Evolutionary conservation across 1,284 basidiomycete genomes (phyloP).

Genomic region (Papiliotrema flavescens): DNA sequence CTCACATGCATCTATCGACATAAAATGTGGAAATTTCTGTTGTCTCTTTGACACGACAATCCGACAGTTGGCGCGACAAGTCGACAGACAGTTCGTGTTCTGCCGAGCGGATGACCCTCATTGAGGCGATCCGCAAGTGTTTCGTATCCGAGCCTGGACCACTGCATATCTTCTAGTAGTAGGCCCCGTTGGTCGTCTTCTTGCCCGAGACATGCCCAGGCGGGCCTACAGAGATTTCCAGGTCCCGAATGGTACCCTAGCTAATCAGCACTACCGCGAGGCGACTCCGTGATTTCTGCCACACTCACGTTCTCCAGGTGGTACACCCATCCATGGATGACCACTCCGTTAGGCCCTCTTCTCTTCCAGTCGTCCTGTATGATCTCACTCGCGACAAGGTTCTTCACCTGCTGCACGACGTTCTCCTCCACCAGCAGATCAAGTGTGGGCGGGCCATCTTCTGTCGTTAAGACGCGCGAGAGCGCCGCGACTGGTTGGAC

Average conservation of each 20-base stretch:
- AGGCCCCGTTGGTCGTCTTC: slow-evolving; percentile 6
- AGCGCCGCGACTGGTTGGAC: slow-evolving; percentile 38
- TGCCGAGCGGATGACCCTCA: too few species aligned
- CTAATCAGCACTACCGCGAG: slow-evolving; percentile 2
- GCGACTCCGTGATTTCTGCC: too few species aligned
- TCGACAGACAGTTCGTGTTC: too few species aligned
- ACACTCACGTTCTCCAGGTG: slow-evolving; percentile 46
- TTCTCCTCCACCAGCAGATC: slow-evolving; percentile 45
- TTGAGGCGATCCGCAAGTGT: too few species aligned
- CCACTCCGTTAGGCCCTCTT: slow-evolving; percentile 37
- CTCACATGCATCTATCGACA: too few species aligned
- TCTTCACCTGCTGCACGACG: slow-evolving; percentile 42
- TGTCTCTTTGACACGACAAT: too few species aligned
- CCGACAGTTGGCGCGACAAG: too few species aligned
- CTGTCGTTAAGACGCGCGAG: slow-evolving; percentile 30
- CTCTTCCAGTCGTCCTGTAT: slow-evolving; percentile 41
- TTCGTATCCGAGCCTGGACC: too few species aligned
- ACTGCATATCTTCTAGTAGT: slow-evolving; percentile 4
- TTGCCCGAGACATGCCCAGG: slow-evolving; percentile 29
- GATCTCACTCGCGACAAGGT: slow-evolving; percentile 36
- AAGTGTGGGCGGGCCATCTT: slow-evolving; percentile 37
- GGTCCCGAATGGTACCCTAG: slow-evolving; percentile 42
- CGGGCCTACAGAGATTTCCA: slow-evolving; percentile 40
- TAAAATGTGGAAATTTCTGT: too few species aligned
- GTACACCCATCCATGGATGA: slow-evolving; percentile 47